phyloP scores from a whole-genome alignment of 2,329 filamentous ascomycete species.

The Colletotrichum salicis region DNA sequence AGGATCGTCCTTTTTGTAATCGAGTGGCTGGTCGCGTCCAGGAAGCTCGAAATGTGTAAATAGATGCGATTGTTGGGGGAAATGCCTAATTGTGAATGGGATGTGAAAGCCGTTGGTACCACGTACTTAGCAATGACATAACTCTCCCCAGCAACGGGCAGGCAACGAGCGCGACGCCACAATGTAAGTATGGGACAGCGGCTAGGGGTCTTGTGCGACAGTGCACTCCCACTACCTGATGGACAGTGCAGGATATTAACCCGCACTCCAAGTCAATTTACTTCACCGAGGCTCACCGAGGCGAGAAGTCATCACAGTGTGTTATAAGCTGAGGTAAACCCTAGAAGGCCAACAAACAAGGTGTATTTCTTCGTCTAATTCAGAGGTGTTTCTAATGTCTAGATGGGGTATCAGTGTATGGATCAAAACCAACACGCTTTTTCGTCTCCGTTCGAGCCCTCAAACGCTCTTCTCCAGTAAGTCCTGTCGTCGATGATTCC shows the following conservation, averaged over 20 bases:
- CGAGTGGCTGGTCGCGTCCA: neutral
- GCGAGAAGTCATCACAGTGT: neutral
- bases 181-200: neutral
- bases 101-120: slow-evolving; percentile 10
- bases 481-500: slow-evolving; percentile 64
- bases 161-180: slow-evolving; percentile 19
- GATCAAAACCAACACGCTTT: slow-evolving; percentile 65
- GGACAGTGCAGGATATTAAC: neutral
- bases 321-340: neutral
- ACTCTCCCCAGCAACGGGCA: slow-evolving; percentile 29
- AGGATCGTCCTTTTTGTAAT: neutral
- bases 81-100: neutral
- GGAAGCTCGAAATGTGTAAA: neutral
- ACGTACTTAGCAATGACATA: slow-evolving; percentile 29
- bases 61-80: neutral
- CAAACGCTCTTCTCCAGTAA: slow-evolving; percentile 58
- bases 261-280: neutral
- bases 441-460: slow-evolving; percentile 58
- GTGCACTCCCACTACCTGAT: neutral
- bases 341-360: neutral
- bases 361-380: neutral
- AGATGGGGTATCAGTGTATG: slow-evolving; percentile 58
- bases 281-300: neutral
- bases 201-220: neutral
- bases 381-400: slow-evolving; percentile 13